These are phyloP conservation scores for Fusarium marasasianum DNA, from an alignment of 2,329 filamentous ascomycete genomes.

Conservation along the genomic window DNA sequence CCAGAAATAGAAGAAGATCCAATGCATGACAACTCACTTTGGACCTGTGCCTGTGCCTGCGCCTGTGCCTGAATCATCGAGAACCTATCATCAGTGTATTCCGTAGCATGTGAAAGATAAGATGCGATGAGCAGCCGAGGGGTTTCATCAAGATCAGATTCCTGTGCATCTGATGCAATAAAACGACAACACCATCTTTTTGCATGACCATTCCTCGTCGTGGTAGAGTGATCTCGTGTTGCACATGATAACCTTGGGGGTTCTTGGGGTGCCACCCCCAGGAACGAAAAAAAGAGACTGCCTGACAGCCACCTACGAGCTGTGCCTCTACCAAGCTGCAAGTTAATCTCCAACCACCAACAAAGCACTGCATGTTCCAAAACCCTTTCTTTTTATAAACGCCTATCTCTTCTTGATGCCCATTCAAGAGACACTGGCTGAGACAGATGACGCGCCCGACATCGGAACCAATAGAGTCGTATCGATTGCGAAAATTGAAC, in stretches of 20 bases:
- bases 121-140: constrained; percentile 4
- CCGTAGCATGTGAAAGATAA: constrained; percentile 24
- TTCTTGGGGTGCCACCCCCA: constrained; percentile 21
- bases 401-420: background rate
- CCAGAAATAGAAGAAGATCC: background rate
- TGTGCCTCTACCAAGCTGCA: constrained; percentile 10
- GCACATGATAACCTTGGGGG: constrained; percentile 4
- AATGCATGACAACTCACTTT: background rate
- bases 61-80: constrained; percentile 2
- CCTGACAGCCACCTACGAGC: constrained; percentile 4
- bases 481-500: constrained; percentile 17
- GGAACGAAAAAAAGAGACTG: constrained; percentile 7
- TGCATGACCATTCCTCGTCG: constrained; percentile 9
- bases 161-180: constrained; percentile 3
- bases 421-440: background rate
- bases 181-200: constrained; percentile 1
- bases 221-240: constrained; percentile 23
- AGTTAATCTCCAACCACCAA: constrained; percentile 14
- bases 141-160: constrained; percentile 5
- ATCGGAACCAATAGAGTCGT: constrained; percentile 12
- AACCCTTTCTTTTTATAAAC: constrained; percentile 10
- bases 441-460: constrained; percentile 13
- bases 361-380: background rate
- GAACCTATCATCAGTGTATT: background rate
- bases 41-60: background rate